Evolutionary conservation across 2,329 filamentous ascomycete genomes (phyloP).

Genomic region (Xenoacremonium recifei): DNA sequence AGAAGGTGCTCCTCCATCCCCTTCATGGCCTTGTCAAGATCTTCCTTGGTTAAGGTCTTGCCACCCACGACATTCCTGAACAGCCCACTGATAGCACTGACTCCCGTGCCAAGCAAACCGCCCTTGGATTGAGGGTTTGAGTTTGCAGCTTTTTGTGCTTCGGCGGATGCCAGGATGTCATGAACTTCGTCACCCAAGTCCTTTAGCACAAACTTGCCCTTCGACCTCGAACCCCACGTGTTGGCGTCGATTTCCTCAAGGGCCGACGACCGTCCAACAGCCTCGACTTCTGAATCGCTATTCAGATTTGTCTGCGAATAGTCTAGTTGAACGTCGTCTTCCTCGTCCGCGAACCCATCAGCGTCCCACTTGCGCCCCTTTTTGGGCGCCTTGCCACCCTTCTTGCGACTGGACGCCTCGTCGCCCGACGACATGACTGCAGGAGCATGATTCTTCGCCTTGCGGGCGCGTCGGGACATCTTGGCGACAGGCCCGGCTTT

Average conservation of each 20-base stretch:
- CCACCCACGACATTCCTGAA: constrained; percentile 95
- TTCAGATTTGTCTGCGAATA: constrained; percentile 69
- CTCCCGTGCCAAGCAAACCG: constrained; percentile 74
- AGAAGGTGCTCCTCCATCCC: constrained; percentile 94
- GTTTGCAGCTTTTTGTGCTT: constrained; percentile 56
- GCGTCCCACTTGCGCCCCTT: constrained; percentile 91
- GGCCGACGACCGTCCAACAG: constrained; percentile 51
- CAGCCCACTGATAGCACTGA: constrained; percentile 81
- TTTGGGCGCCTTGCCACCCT: constrained; percentile 66
- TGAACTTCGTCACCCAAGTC: constrained; percentile 94
- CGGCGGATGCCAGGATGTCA: constrained; percentile 77
- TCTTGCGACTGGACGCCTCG: constrained; percentile 62
- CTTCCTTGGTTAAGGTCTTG: constrained; percentile 84
- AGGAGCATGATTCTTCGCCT: constrained; percentile 63
- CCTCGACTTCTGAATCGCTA: constrained; percentile 53
- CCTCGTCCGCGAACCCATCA: constrained; percentile 83
- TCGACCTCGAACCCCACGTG: constrained; percentile 81
- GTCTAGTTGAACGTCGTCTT: constrained; percentile 76
- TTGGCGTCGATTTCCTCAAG: constrained; percentile 75
- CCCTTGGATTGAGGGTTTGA: constrained; percentile 49
- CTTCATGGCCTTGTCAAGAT: constrained; percentile 89
- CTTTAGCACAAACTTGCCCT: constrained; percentile 91
- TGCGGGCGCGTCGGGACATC: constrained; percentile 77
- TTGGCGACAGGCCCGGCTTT: constrained; percentile 75
- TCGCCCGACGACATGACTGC: constrained; percentile 78